Evolutionary conservation across 495 filamentous ascomycete genomes (phyloP).

Genomic region (Thermothielavioides terrestris): DNA sequence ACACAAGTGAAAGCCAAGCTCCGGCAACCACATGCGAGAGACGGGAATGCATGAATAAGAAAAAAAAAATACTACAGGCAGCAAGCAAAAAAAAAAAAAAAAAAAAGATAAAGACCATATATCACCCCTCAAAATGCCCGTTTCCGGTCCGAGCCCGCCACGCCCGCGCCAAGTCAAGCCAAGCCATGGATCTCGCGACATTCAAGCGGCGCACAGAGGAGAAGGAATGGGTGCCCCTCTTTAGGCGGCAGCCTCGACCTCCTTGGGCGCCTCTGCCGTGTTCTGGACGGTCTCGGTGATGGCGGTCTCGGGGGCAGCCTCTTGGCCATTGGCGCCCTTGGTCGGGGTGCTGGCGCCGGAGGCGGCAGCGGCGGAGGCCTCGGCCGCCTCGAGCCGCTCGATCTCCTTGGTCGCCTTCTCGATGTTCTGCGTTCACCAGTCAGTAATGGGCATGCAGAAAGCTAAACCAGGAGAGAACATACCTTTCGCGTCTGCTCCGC

Average conservation of each 20-base stretch:
- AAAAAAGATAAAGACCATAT: no score
- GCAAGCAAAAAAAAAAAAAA: no score
- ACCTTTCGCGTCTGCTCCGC: conserved; percentile 86
- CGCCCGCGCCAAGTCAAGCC: no score
- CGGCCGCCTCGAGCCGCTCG: conserved; percentile 51
- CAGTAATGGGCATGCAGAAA: neutral
- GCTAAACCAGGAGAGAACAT: conserved; percentile 23
- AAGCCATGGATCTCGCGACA: no score
- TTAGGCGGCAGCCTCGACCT: conserved; percentile 7
- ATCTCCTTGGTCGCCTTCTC: conserved; percentile 62
- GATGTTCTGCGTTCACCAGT: conserved; percentile 56
- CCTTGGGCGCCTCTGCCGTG: neutral
- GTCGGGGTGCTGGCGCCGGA: conserved; percentile 35
- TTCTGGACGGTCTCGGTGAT: neutral
- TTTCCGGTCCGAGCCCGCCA: no score
- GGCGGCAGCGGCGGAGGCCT: conserved; percentile 36
- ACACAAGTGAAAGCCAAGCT: no score
- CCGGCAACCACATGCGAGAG: no score
- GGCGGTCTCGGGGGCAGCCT: conserved; percentile 17
- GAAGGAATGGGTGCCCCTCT: no score
- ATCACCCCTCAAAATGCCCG: no score
- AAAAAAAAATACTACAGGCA: no score
- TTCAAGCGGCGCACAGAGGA: no score
- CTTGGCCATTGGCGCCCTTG: conserved; percentile 55
- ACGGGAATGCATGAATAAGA: no score